Evolutionary conservation across 75 land plant species (phyloP).

Genomic region (Chamaecyparis obtusa): DNA sequence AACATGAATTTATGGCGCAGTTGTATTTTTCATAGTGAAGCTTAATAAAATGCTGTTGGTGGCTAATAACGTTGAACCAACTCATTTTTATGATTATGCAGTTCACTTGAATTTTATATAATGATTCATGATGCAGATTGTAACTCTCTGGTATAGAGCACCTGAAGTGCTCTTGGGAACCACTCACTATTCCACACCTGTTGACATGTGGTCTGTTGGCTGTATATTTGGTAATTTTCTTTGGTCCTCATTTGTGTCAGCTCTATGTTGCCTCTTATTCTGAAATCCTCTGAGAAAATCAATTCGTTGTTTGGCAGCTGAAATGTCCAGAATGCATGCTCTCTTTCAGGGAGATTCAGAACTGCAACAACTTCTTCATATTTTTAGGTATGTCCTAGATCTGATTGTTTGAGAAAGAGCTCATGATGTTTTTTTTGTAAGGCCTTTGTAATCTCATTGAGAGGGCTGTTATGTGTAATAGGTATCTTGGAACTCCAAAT

Average conservation of each 20-base stretch:
- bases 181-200: constrained; percentile 49
- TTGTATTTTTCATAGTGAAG: background rate
- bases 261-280: too few relatives aligned
- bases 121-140: constrained; percentile 21
- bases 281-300: background rate
- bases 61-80: too few relatives aligned
- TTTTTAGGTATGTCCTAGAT: constrained; percentile 52
- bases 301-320: constrained; percentile 40
- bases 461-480: constrained; percentile 17
- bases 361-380: constrained; percentile 79
- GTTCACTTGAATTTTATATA: too few relatives aligned
- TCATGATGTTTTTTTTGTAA: too few relatives aligned
- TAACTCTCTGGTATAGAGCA: constrained; percentile 42
- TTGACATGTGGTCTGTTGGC: constrained; percentile 44
- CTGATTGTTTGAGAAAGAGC: background rate
- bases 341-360: constrained; percentile 87
- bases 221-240: constrained; percentile 19
- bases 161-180: constrained; percentile 43
- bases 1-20: too few relatives aligned
- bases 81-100: too few relatives aligned
- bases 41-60: too few relatives aligned
- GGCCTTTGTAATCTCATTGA: background rate
- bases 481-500: constrained; percentile 91
- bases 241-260: too few relatives aligned
- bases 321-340: constrained; percentile 71